Base-by-base conservation (phyloP, 2,329 filamentous ascomycete species). In the Aspergillus pseudotamarii region DNA sequence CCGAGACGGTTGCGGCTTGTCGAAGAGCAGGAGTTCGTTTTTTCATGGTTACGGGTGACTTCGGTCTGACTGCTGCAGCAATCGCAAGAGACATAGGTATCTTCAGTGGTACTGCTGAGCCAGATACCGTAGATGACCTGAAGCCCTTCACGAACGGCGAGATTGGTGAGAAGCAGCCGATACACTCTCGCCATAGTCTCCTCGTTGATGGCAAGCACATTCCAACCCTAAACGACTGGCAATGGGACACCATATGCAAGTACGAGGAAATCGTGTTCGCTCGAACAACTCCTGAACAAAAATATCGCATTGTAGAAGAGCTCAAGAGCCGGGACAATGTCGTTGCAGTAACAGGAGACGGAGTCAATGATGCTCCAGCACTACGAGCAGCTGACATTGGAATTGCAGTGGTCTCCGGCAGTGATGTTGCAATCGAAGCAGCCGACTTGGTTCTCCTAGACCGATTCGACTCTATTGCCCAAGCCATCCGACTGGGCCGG, bases 191-290 rank as follows among this genome's bases (percentile, higher is more conserved):
- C 10, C 76, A 79, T 10, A 85, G 88, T 9, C 85, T 92, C 53
- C 85, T 91, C 16, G 79, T 92, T 14, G 88, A 85, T 51, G 90
- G 90, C 0, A 81, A 86, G 0, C 88, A 93, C 59, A 81, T 94
- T 32, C 85, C 89, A 28, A 82, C 82, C 0, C 81, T 94, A 14
- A 89, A 85, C 59, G 85, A 89, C 6, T 73, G 84, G 54, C 89
- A 93, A 72, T 94, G 91, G 91, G 83, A 88, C 62, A 80, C 82
- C 14, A 80, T 94, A 2, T 85, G 82, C 65, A 75, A 76, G 10
- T 85, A 86, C 58, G 78, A 82, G n/a, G 85, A 86, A 67, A 83
- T 80, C 45, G 78, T 81, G 23, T 81, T 81, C 59, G 79, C 78
- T 11, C 78, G 79, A 19, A 80, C 78, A 9, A 77, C 73, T 4